These are phyloP conservation scores for Malassezia caprae DNA, from an alignment of 1,284 basidiomycete genomes.

Conservation along the genomic window DNA sequence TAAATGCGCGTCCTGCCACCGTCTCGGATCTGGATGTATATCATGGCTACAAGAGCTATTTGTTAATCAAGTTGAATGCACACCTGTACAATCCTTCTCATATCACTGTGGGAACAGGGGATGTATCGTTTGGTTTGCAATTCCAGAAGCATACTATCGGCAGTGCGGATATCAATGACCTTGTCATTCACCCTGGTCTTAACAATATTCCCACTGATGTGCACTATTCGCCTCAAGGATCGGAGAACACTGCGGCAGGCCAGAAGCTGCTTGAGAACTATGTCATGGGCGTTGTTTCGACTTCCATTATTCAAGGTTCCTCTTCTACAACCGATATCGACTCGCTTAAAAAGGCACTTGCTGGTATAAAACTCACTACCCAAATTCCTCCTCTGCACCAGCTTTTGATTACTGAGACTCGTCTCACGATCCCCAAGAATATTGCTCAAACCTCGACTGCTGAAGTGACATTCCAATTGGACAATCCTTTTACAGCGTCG, in stretches of 20 bases:
- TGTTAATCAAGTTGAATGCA: constrained; percentile 60
- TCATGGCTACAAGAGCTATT: constrained; percentile 59
- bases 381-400: constrained; percentile 61
- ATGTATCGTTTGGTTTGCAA: constrained; percentile 58
- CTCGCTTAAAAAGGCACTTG: constrained; percentile 60
- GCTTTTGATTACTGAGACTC: constrained; percentile 55
- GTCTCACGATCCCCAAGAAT: constrained; percentile 44
- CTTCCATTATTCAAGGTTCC: constrained; percentile 58
- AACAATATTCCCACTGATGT: constrained; percentile 53
- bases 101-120: constrained; percentile 61
- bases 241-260: constrained; percentile 55
- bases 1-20: constrained; percentile 57
- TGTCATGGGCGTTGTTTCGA: constrained; percentile 59
- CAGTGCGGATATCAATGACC: constrained; percentile 54
- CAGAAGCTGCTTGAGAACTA: constrained; percentile 61
- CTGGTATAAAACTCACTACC: constrained; percentile 58
- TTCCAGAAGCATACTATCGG: constrained; percentile 59
- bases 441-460: constrained; percentile 37
- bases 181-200: constrained; percentile 27
- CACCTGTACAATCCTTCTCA: constrained; percentile 53
- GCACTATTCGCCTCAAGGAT: constrained; percentile 59
- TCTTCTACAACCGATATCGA: constrained; percentile 58
- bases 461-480: constrained; percentile 49
- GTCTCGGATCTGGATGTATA: constrained; percentile 61
- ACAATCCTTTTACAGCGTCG: constrained; percentile 66